A percentile compares a stretch with the other conserved stretches of the same genome.
Evolutionary conservation across 257 asterid genomes (phyloP).

Genomic region (Plantago major): DNA sequence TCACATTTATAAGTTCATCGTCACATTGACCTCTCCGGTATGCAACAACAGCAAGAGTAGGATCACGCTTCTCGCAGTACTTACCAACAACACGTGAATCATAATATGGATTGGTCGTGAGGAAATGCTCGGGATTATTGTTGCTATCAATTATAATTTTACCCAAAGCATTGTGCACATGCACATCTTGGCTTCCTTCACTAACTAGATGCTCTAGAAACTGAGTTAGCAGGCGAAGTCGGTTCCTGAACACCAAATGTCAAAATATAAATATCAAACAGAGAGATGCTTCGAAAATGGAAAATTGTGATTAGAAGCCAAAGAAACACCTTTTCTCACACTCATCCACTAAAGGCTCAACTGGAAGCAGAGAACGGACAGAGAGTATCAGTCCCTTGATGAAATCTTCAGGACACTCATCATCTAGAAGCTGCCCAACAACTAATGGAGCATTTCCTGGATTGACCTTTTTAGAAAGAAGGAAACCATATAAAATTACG

Average conservation of each 20-base stretch:
- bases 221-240: conserved; percentile 95
- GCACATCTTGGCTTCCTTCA: conserved; percentile 99
- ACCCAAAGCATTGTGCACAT: conserved; percentile 98
- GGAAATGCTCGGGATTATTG: conserved; percentile 98
- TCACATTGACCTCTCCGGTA: conserved; percentile 98
- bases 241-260: conserved; percentile 60
- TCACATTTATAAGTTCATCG: conserved; percentile 91
- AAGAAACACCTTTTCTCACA: conserved; percentile 86
- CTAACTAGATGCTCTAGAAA: conserved; percentile 99
- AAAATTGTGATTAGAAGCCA: not conserved
- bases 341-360: conserved; percentile 97
- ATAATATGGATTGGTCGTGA: conserved; percentile 94
- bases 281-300: conserved; percentile 10
- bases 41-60: conserved; percentile 99
- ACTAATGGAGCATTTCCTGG: conserved; percentile 99
- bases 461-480: conserved; percentile 62
- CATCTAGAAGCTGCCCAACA: conserved; percentile 97
- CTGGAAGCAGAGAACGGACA: conserved; percentile 97
- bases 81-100: conserved; percentile 99
- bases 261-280: conserved; percentile 22
- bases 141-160: conserved; percentile 97
- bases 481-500: conserved; percentile 19
- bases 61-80: conserved; percentile 99
- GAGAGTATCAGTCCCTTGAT: conserved; percentile 94
- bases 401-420: conserved; percentile 98